Evolutionary conservation across 2,329 filamentous ascomycete species (phyloP).

Genomic region (Zarea fungicola): DNA sequence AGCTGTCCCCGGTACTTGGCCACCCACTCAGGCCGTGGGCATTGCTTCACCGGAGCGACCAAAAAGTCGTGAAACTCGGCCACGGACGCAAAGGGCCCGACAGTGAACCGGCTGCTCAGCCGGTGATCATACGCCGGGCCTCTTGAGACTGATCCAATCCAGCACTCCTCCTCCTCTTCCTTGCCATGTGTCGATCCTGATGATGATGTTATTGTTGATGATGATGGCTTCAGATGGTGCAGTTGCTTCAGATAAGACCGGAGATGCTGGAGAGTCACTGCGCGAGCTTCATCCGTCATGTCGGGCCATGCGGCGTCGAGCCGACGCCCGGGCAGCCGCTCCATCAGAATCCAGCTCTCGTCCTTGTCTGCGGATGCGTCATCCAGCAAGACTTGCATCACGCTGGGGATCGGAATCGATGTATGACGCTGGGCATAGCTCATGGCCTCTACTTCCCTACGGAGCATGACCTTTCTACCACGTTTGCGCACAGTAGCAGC

Average conservation of each 20-base stretch:
- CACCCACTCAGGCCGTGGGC: slow-evolving; percentile 14
- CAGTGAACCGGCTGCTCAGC: slow-evolving; percentile 12
- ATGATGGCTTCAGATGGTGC: slow-evolving; percentile 10
- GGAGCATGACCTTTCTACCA: too few relatives aligned
- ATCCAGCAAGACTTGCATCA: too few relatives aligned
- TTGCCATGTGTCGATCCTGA: neutral
- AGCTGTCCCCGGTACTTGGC: slow-evolving; percentile 13
- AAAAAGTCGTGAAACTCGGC: slow-evolving; percentile 16
- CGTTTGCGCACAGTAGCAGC: too few relatives aligned
- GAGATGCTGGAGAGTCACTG: slow-evolving; percentile 12
- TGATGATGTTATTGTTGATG: too few relatives aligned
- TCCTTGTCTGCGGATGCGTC: too few relatives aligned
- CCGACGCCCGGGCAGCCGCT: slow-evolving; percentile 11
- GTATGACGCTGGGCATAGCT: too few relatives aligned
- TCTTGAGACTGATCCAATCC: slow-evolving; percentile 14
- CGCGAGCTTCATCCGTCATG: slow-evolving; percentile 9
- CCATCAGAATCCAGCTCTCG: slow-evolving; percentile 16
- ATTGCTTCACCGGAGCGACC: slow-evolving; percentile 12
- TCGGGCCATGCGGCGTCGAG: slow-evolving; percentile 15
- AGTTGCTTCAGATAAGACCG: slow-evolving; percentile 12
- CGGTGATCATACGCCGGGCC: slow-evolving; percentile 14
- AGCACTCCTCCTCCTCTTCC: too few relatives aligned
- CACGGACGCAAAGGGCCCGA: slow-evolving; percentile 15
- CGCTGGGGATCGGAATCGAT: too few relatives aligned
- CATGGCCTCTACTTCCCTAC: too few relatives aligned